phyloP scores from a whole-genome alignment of 1,284 basidiomycete species.

The Stygiomarasmius scandens region DNA sequence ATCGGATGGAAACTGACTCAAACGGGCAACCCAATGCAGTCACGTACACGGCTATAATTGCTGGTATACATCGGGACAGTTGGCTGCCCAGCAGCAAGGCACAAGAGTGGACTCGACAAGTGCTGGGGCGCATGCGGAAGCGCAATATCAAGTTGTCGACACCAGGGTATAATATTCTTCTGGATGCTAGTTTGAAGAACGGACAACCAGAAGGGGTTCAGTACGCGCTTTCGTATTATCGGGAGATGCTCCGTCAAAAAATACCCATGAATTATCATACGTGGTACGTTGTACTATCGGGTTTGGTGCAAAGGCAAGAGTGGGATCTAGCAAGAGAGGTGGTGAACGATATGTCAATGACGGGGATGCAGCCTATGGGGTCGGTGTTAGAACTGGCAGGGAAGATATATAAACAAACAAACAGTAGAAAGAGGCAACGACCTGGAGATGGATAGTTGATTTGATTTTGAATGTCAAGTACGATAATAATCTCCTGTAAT shows the following conservation, averaged over 20 bases:
- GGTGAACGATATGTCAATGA: conserved; percentile 57
- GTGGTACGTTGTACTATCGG: conserved; percentile 74
- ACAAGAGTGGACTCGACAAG: conserved; percentile 48
- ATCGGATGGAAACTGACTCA: conserved; percentile 68
- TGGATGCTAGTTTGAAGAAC: conserved; percentile 63
- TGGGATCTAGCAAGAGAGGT: conserved; percentile 63
- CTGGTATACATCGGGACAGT: conserved; percentile 56
- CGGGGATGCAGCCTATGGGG: conserved; percentile 35
- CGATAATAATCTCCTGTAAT: background rate
- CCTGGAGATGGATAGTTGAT: conserved; percentile 18
- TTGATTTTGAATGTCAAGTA: conserved; percentile 1
- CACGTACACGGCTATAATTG: conserved; percentile 73
- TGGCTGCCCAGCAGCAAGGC: conserved; percentile 47
- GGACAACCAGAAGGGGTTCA: conserved; percentile 48
- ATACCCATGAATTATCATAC: conserved; percentile 62
- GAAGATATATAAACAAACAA: conserved; percentile 35
- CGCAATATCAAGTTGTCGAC: conserved; percentile 56
- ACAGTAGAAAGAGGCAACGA: conserved; percentile 20
- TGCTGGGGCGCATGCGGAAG: conserved; percentile 63
- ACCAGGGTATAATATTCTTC: conserved; percentile 74
- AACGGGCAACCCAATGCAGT: conserved; percentile 64
- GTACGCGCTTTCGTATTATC: conserved; percentile 64
- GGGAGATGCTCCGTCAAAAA: conserved; percentile 57
- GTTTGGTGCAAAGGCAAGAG: conserved; percentile 55
- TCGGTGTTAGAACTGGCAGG: conserved; percentile 36